phyloP scores from a whole-genome alignment of 1,284 basidiomycete genomes.

The Abortiporus biennis region DNA sequence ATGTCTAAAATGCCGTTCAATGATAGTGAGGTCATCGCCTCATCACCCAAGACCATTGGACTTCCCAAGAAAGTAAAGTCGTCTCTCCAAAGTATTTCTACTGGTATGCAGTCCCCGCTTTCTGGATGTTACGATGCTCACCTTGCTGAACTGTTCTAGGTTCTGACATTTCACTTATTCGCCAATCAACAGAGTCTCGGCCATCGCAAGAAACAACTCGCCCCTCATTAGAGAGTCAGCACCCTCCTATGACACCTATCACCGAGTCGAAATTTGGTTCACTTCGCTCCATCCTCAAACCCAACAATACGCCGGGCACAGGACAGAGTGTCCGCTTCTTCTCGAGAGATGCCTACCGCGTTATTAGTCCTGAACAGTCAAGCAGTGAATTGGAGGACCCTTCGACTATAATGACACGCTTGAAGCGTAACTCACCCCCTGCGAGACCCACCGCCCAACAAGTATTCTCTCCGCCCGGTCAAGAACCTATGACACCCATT shows the following conservation, averaged over 20 bases:
- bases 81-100: constrained; percentile 33
- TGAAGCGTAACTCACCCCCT: constrained; percentile 22
- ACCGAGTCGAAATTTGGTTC: constrained; percentile 35
- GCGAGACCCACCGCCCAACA: constrained; percentile 22
- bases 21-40: constrained; percentile 11
- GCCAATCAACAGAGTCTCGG: constrained; percentile 27
- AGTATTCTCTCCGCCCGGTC: constrained; percentile 24
- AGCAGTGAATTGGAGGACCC: constrained; percentile 32
- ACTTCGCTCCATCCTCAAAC: constrained; percentile 63
- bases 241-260: constrained; percentile 24
- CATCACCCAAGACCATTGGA: constrained; percentile 10
- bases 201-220: constrained; percentile 19
- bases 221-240: constrained; percentile 15
- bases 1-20: constrained; percentile 22
- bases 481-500: constrained; percentile 21
- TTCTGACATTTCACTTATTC: constrained; percentile 40
- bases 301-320: constrained; percentile 64
- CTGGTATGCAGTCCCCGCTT: constrained; percentile 15
- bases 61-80: constrained; percentile 53
- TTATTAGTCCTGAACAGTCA: constrained; percentile 57
- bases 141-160: constrained; percentile 20
- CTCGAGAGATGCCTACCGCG: constrained; percentile 56
- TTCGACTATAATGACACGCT: constrained; percentile 31
- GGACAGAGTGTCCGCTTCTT: constrained; percentile 73
- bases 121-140: background rate